A percentile compares a stretch with the other conserved stretches of the same genome.
phyloP scores from a whole-genome alignment of 192 early-diverging fungal genomes.

The Coemansia sp. region DNA sequence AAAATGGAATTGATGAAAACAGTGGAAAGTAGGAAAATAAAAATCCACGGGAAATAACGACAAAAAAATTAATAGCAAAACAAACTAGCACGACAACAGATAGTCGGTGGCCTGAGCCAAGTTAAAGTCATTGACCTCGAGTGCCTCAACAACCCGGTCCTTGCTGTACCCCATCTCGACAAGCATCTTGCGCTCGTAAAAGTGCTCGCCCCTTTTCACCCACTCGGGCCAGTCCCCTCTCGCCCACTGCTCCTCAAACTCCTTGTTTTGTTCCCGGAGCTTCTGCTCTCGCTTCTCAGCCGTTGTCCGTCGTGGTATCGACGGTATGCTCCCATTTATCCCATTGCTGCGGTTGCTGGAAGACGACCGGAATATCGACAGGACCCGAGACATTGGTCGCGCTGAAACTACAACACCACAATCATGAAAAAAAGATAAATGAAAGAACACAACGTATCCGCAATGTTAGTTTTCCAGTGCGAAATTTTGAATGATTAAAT shows the following conservation, averaged over 20 bases:
- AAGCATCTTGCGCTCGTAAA: slow-evolving; percentile 41
- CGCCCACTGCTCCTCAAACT: slow-evolving; percentile 53
- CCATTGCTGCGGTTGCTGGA: slow-evolving; percentile 17
- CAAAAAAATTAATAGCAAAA: slow-evolving; percentile 5
- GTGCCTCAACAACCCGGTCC: slow-evolving; percentile 56
- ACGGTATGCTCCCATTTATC: slow-evolving; percentile 8
- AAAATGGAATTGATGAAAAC: not conserved
- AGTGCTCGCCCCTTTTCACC: slow-evolving; percentile 46
- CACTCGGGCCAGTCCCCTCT: slow-evolving; percentile 52
- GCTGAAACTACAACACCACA: slow-evolving; percentile 32
- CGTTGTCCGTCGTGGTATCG: slow-evolving; percentile 8
- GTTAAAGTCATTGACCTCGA: slow-evolving; percentile 58
- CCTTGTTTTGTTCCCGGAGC: slow-evolving; percentile 37
- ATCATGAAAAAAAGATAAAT: not conserved
- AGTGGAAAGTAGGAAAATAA: slow-evolving; percentile 1
- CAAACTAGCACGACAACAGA: slow-evolving; percentile 36
- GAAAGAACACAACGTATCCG: not conserved
- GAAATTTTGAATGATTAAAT: not conserved
- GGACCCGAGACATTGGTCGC: slow-evolving; percentile 55
- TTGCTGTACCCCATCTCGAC: slow-evolving; percentile 55
- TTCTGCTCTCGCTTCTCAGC: slow-evolving; percentile 39
- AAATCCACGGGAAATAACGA: not conserved
- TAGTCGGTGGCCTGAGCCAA: slow-evolving; percentile 55
- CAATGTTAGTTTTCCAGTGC: not conserved
- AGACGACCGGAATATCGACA: slow-evolving; percentile 53